A percentile compares a stretch with the other conserved stretches of the same genome.
phyloP scores from a whole-genome alignment of 805 yeast species.

The Zygoascus flipseniorum region DNA sequence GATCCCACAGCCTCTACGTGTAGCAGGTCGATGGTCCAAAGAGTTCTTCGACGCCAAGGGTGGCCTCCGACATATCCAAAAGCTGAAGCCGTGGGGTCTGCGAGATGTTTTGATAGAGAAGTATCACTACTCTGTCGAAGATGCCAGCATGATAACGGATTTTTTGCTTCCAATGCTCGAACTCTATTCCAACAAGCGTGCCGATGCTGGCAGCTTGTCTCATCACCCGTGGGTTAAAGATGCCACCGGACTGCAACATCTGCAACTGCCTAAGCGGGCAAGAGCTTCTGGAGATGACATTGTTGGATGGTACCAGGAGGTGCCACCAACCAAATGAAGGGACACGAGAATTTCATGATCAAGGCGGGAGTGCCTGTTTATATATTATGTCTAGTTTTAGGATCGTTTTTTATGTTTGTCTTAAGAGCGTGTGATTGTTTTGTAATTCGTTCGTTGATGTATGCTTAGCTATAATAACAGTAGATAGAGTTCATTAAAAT shows the following conservation, averaged over 20 bases:
- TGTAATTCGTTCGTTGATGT: too few relatives aligned
- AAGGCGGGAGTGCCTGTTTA: background rate
- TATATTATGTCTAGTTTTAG: background rate
- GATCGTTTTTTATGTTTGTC: background rate
- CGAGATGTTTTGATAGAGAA: slow-evolving; percentile 76
- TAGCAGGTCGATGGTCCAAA: slow-evolving; percentile 52
- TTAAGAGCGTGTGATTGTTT: too few relatives aligned
- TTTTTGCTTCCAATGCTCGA: slow-evolving; percentile 78
- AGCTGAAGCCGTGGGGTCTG: slow-evolving; percentile 84
- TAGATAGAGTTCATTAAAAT: too few relatives aligned
- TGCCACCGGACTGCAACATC: slow-evolving; percentile 66
- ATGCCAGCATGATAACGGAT: slow-evolving; percentile 65
- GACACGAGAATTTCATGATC: background rate
- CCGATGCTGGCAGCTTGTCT: slow-evolving; percentile 94
- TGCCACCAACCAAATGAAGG: slow-evolving; percentile 20
- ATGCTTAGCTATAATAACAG: too few relatives aligned
- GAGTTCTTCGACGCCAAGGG: slow-evolving; percentile 59
- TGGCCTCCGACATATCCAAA: slow-evolving; percentile 67
- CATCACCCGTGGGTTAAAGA: slow-evolving; percentile 79
- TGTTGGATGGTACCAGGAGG: slow-evolving; percentile 81
- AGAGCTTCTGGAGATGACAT: slow-evolving; percentile 83
- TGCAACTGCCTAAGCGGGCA: slow-evolving; percentile 60
- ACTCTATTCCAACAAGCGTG: slow-evolving; percentile 70
- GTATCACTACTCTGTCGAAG: slow-evolving; percentile 61
- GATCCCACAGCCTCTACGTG: slow-evolving; percentile 50